Conservation (phyloP, 1,284 basidiomycete species). For the Moniliella sp. region DNA sequence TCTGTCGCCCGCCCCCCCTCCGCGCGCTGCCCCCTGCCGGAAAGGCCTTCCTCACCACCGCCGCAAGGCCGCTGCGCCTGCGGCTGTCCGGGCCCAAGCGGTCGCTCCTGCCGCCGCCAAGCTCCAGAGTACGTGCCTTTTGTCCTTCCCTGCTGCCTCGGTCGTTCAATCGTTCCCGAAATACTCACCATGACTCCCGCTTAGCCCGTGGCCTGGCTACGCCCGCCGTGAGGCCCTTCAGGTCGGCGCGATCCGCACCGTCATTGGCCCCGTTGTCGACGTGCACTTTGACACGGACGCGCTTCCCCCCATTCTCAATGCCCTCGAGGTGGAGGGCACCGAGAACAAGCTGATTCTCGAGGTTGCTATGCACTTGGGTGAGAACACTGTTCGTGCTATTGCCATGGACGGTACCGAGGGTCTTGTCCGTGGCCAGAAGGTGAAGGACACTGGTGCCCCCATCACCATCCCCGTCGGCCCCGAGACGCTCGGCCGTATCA, state of each 20-base stretch:
- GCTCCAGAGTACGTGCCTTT: no score
- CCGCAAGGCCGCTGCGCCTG: no score
- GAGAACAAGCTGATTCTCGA: conserved; percentile 36
- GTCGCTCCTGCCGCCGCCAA: no score
- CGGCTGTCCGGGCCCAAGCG: no score
- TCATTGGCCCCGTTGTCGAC: conserved; percentile 70
- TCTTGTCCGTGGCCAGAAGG: conserved; percentile 94
- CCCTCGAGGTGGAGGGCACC: conserved; percentile 87
- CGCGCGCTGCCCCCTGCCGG: no score
- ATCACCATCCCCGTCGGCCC: conserved; percentile 88
- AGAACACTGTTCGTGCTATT: conserved; percentile 23
- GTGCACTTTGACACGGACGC: conserved; percentile 48
- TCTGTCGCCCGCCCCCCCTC: no score
- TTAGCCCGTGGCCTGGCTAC: conserved; percentile 22
- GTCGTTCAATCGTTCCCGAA: no score
- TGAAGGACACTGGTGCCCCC: conserved; percentile 82
- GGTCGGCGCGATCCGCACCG: conserved; percentile 28
- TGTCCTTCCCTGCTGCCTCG: no score
- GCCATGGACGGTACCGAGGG: conserved; percentile 79
- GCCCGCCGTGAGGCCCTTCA: conserved; percentile 12
- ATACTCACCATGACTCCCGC: no score
- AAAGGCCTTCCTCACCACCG: no score
- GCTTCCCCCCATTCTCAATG: conserved; percentile 89
- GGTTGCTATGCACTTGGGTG: conserved; percentile 75
- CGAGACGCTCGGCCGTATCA: conserved; percentile 85